Conservation (phyloP, 129 eudicot species). For the Helianthus annuus region DNA sequence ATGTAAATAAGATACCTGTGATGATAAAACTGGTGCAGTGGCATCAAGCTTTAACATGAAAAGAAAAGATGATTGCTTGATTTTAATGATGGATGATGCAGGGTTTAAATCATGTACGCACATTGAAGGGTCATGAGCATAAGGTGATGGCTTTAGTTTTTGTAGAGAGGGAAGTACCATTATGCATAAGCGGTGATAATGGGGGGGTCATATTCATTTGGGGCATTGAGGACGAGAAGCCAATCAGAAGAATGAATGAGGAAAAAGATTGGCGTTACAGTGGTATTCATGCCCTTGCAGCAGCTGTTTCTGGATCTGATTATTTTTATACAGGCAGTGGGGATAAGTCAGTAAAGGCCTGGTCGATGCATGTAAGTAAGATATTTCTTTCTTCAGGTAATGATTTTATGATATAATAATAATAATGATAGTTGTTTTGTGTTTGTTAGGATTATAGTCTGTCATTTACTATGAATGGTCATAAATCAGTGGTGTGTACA, state of each 20-base stretch:
- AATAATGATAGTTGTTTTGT: slow-evolving; percentile 1
- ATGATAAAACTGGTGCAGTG: not conserved
- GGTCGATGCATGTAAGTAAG: slow-evolving; percentile 73
- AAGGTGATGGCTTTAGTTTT: slow-evolving; percentile 72
- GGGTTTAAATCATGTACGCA: slow-evolving; percentile 69
- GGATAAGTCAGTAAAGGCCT: slow-evolving; percentile 79
- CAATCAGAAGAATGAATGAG: slow-evolving; percentile 54
- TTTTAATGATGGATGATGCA: slow-evolving; percentile 34
- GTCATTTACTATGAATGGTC: slow-evolving; percentile 74
- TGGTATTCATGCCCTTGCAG: slow-evolving; percentile 75
- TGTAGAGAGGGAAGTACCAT: slow-evolving; percentile 62
- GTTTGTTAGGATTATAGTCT: slow-evolving; percentile 63
- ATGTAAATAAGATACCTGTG: not conserved
- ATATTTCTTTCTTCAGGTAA: not conserved
- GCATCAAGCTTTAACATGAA: not conserved
- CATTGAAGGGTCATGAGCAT: slow-evolving; percentile 84
- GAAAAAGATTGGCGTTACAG: slow-evolving; percentile 90
- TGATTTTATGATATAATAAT: not conserved
- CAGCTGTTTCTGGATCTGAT: slow-evolving; percentile 54
- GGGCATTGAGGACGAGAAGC: slow-evolving; percentile 44
- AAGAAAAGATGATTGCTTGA: not conserved
- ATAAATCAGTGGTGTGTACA: slow-evolving; percentile 82
- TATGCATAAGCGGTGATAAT: slow-evolving; percentile 86
- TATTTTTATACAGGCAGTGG: slow-evolving; percentile 88
- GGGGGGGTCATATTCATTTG: slow-evolving; percentile 84